A percentile compares a stretch with the other conserved stretches of the same genome.
These are phyloP conservation scores for Tieghemostelium lacteum DNA, from an alignment of 78 protist genomes.

Conservation along the genomic window DNA sequence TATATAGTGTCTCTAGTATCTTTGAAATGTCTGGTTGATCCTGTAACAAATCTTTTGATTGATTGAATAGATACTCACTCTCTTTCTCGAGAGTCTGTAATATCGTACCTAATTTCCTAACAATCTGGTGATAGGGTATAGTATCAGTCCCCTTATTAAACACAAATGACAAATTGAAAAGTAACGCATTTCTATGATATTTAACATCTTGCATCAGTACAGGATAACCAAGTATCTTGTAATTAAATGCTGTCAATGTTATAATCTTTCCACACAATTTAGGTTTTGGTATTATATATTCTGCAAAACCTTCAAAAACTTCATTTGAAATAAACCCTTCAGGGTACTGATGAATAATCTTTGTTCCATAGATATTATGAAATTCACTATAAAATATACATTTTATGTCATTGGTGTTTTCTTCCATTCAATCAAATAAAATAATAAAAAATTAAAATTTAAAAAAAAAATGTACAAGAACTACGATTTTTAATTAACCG, in stretches of 20 bases:
- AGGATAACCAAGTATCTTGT: constrained; percentile 61
- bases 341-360: constrained; percentile 62
- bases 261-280: constrained; percentile 73
- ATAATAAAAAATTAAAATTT: background rate
- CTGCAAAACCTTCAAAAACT: constrained; percentile 80
- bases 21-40: constrained; percentile 68
- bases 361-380: constrained; percentile 78
- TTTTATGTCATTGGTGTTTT: constrained; percentile 9
- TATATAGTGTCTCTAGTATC: constrained; percentile 61
- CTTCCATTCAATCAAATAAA: background rate
- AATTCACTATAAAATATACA: constrained; percentile 79
- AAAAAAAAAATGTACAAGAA: background rate
- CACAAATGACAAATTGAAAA: constrained; percentile 78
- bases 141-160: constrained; percentile 55
- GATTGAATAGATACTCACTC: constrained; percentile 66
- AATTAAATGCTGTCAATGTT: constrained; percentile 70
- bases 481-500: too few relatives aligned
- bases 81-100: constrained; percentile 54
- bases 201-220: constrained; percentile 75
- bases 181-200: constrained; percentile 85
- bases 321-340: constrained; percentile 66
- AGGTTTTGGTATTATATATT: constrained; percentile 85
- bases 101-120: constrained; percentile 65
- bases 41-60: constrained; percentile 27
- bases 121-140: constrained; percentile 50